A percentile compares a stretch with the other conserved stretches of the same genome.
These are phyloP conservation scores for Panicum hallii DNA, from an alignment of 202 grass and related monocot species.

Conservation along the genomic window DNA sequence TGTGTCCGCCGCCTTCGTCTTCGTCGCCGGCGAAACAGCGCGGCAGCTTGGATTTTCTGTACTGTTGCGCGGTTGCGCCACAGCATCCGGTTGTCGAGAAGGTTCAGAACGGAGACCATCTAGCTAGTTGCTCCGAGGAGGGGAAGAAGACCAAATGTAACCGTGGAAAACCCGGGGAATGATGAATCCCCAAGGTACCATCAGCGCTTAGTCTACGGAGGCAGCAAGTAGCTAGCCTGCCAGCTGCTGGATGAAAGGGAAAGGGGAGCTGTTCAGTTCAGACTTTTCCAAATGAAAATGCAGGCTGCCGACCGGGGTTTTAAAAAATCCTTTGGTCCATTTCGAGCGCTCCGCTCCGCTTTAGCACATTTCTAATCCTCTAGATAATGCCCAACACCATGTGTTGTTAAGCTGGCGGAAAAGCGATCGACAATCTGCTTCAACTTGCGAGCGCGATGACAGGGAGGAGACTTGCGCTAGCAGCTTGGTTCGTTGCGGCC, in stretches of 20 bases:
- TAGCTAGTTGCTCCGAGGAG: neutral
- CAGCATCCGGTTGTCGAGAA: neutral
- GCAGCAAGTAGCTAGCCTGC: neutral
- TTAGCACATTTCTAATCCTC: neutral
- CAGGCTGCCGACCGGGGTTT: neutral
- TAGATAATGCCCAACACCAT: conserved; percentile 2
- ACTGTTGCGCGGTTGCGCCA: neutral
- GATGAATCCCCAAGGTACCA: neutral
- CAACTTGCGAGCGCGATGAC: conserved; percentile 7
- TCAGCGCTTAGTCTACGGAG: neutral
- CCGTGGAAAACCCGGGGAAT: neutral
- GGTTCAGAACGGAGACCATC: neutral
- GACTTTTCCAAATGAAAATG: neutral
- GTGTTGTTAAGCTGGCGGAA: conserved; percentile 40
- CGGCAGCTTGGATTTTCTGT: neutral
- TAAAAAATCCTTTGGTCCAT: neutral
- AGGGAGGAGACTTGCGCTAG: neutral
- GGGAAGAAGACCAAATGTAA: neutral
- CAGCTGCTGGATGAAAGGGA: neutral
- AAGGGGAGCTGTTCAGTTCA: neutral
- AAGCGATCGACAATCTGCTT: conserved; percentile 26
- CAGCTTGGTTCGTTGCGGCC: conserved; percentile 5
- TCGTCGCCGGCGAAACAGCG: neutral
- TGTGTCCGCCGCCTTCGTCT: too few relatives aligned
- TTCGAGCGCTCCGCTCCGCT: neutral